Percentiles rank a stretch among this genome's conserved stretches.
Conservation (phyloP, 192 early-diverging fungal species). For the Globomyces pollinis-pini region DNA sequence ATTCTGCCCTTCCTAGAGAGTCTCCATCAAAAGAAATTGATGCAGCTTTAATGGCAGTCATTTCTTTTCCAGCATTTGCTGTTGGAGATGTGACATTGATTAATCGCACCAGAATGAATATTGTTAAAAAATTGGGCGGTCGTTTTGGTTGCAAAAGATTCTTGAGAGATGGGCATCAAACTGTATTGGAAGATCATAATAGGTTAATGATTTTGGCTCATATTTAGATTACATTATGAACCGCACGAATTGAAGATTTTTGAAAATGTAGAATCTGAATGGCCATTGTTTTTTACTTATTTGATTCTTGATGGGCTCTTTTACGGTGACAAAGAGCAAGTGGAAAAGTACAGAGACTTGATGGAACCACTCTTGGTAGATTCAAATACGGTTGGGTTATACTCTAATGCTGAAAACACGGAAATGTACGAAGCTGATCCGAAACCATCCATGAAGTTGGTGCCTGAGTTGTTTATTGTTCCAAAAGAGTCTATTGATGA, state of each 20-base stretch:
- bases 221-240: constrained; percentile 66
- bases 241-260: constrained; percentile 74
- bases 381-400: constrained; percentile 48
- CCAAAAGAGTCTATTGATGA: constrained; percentile 62
- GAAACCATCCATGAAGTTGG: constrained; percentile 21
- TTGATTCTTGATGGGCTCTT: constrained; percentile 76
- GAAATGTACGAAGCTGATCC: constrained; percentile 3
- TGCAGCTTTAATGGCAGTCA: constrained; percentile 71
- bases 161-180: constrained; percentile 80
- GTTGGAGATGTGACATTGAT: constrained; percentile 59
- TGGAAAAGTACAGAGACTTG: constrained; percentile 60
- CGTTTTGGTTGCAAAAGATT: constrained; percentile 79
- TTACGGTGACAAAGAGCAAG: constrained; percentile 53
- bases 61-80: constrained; percentile 86
- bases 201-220: constrained; percentile 16
- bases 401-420: constrained; percentile 25
- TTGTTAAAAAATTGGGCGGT: constrained; percentile 73
- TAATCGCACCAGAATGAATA: constrained; percentile 59
- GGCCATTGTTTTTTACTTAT: constrained; percentile 87
- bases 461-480: constrained; percentile 74
- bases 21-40: constrained; percentile 82
- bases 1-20: constrained; percentile 72
- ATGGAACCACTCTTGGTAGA: constrained; percentile 66
- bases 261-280: constrained; percentile 80
- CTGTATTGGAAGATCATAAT: constrained; percentile 62